These are phyloP conservation scores for Dothidotthia symphoricarpi DNA, from an alignment of 2,329 filamentous ascomycete genomes.

Conservation along the genomic window DNA sequence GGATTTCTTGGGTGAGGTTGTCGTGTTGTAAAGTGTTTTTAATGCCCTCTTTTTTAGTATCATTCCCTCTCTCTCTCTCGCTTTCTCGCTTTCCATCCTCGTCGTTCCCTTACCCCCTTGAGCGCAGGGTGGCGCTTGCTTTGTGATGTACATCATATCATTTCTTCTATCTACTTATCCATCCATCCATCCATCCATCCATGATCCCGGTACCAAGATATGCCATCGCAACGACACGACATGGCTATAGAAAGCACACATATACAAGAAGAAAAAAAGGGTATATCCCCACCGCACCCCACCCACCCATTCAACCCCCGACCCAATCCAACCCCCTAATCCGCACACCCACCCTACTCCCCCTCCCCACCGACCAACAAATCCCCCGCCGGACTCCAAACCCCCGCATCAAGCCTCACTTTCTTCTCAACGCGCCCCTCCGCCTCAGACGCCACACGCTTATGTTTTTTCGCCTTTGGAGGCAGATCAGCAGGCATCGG, in stretches of 20 bases:
- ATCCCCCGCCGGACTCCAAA: slow-evolving; percentile 5
- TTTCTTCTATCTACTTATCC: not conserved
- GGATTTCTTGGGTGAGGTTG: too few species aligned
- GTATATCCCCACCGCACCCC: too few species aligned
- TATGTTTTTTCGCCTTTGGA: slow-evolving; percentile 5
- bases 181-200: not conserved
- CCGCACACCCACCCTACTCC: not conserved
- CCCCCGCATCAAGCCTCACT: slow-evolving; percentile 8
- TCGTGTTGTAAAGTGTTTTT: too few species aligned
- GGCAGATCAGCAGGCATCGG: slow-evolving; percentile 11
- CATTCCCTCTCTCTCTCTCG: too few species aligned
- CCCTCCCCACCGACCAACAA: not conserved
- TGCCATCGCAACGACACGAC: not conserved
- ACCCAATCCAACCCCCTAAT: not conserved
- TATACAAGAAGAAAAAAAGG: too few species aligned
- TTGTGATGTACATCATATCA: too few species aligned
- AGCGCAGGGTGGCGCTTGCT: too few species aligned
- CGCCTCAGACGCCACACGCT: slow-evolving; percentile 2
- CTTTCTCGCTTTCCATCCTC: too few species aligned
- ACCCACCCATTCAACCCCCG: slow-evolving; percentile 2
- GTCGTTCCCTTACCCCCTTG: too few species aligned
- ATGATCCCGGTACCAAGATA: not conserved
- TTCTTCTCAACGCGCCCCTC: slow-evolving; percentile 15
- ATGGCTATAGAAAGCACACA: not conserved
- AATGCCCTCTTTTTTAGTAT: too few species aligned